Percentiles rank a stretch among this genome's conserved stretches.
Conservation (phyloP, 345 rosid genomes). For the Gossypium anomalum region DNA sequence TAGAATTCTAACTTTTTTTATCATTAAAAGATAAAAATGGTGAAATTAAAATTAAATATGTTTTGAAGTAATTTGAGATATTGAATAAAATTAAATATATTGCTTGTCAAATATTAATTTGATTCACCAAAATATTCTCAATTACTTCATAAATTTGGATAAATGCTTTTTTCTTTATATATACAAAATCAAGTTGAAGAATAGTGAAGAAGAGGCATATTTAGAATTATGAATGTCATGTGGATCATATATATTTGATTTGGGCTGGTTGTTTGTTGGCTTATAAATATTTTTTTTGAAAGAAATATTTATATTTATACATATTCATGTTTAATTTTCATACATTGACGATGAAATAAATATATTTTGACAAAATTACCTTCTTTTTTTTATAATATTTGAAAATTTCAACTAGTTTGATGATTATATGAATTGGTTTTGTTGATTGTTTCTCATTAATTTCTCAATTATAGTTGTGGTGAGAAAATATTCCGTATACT, state of each 20-base stretch:
- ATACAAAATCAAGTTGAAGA: background rate
- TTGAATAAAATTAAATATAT: no score
- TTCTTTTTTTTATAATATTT: background rate
- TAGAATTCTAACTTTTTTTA: no score
- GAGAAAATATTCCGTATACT: no score
- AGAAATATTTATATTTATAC: background rate
- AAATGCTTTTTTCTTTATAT: background rate
- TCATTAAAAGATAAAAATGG: no score
- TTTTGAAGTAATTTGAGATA: no score
- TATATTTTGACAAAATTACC: background rate
- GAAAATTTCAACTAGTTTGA: background rate
- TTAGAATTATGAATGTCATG: background rate
- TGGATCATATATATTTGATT: background rate
- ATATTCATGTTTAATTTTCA: background rate
- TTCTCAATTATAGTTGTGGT: no score
- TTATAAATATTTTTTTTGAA: background rate
- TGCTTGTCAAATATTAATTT: no score
- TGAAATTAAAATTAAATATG: no score
- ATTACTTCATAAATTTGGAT: no score
- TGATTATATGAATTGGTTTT: background rate
- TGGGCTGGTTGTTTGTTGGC: background rate
- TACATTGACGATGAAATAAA: background rate
- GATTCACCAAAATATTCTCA: background rate
- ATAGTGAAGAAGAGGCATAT: background rate
- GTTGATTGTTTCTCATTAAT: background rate